Evolutionary conservation across 768 basidiomycete genomes (phyloP).

Genomic region (Austroboletus festivus): DNA sequence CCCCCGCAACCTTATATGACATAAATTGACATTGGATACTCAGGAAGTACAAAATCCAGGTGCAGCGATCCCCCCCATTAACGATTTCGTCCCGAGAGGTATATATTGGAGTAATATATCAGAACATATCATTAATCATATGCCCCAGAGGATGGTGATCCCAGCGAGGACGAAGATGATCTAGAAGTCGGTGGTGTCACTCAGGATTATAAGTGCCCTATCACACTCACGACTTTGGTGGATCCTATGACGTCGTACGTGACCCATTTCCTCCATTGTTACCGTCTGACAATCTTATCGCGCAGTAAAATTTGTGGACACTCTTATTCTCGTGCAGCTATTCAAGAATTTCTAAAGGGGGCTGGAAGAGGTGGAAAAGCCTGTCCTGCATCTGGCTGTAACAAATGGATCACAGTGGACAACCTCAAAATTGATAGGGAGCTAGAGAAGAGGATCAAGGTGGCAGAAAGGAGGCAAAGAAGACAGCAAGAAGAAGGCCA

Average conservation of each 20-base stretch:
- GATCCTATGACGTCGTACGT: conserved; percentile 83
- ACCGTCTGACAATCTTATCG: conserved; percentile 1
- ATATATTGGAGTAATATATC: background rate
- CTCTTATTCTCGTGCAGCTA: conserved; percentile 74
- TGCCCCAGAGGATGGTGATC: conserved; percentile 68
- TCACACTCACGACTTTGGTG: conserved; percentile 62
- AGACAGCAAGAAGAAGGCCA: conserved; percentile 36
- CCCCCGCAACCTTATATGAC: background rate
- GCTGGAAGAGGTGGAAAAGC: conserved; percentile 34
- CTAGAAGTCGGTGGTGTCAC: conserved; percentile 84
- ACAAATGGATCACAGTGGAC: conserved; percentile 48
- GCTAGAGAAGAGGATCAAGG: conserved; percentile 61
- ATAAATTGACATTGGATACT: conserved; percentile 7
- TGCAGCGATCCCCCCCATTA: conserved; percentile 71
- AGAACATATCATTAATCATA: background rate
- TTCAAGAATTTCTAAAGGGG: conserved; percentile 57
- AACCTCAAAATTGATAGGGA: conserved; percentile 54
- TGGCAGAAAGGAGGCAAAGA: conserved; percentile 50
- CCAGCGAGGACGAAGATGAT: conserved; percentile 83
- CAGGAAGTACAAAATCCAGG: conserved; percentile 70
- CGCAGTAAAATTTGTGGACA: conserved; percentile 69
- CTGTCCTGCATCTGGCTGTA: conserved; percentile 77
- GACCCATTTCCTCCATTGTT: background rate
- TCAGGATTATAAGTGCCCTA: conserved; percentile 81
- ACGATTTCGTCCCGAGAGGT: conserved; percentile 72